Percentiles rank a stretch among this genome's conserved stretches.
These are phyloP conservation scores for Phellopilus nigrolimitatus DNA, from an alignment of 1,284 basidiomycete genomes.

Conservation along the genomic window DNA sequence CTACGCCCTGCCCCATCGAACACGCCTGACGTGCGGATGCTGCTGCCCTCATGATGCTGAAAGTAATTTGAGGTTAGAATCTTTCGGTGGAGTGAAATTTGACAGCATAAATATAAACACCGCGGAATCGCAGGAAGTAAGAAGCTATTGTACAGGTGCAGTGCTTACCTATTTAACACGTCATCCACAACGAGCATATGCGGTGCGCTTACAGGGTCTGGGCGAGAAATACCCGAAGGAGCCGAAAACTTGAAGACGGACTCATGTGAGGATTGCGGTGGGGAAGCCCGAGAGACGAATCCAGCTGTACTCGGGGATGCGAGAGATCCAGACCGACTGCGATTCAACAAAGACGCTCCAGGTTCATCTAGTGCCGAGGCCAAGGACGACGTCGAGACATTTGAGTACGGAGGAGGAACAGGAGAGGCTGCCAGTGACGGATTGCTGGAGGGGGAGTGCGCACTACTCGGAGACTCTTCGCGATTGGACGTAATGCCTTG, in stretches of 20 bases:
- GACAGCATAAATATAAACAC: too few species aligned
- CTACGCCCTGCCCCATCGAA: conserved; percentile 39
- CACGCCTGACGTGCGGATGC: conserved; percentile 45
- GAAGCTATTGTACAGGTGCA: conserved; percentile 25
- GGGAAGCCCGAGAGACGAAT: conserved; percentile 29
- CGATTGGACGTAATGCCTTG: conserved; percentile 16
- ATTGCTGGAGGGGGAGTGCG: conserved; percentile 16
- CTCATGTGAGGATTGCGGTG: conserved; percentile 29
- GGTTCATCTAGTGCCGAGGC: conserved; percentile 40
- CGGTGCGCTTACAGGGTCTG: conserved; percentile 26
- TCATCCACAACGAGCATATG: conserved; percentile 36
- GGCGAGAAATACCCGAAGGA: conserved; percentile 23
- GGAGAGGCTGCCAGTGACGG: conserved; percentile 20
- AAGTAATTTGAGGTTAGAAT: conserved; percentile 17
- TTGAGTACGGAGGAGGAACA: conserved; percentile 16
- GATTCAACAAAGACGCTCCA: conserved; percentile 24
- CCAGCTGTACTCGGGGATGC: conserved; percentile 33
- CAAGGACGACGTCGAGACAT: conserved; percentile 37
- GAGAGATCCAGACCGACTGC: conserved; percentile 35
- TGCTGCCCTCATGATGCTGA: conserved; percentile 45
- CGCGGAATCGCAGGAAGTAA: conserved; percentile 19
- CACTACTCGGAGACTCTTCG: conserved; percentile 16
- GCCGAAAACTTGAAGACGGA: conserved; percentile 23
- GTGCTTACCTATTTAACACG: conserved; percentile 37
- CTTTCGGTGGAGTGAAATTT: too few species aligned